phyloP scores from a whole-genome alignment of 2,329 filamentous ascomycete genomes.

The Monilinia fructicola region DNA sequence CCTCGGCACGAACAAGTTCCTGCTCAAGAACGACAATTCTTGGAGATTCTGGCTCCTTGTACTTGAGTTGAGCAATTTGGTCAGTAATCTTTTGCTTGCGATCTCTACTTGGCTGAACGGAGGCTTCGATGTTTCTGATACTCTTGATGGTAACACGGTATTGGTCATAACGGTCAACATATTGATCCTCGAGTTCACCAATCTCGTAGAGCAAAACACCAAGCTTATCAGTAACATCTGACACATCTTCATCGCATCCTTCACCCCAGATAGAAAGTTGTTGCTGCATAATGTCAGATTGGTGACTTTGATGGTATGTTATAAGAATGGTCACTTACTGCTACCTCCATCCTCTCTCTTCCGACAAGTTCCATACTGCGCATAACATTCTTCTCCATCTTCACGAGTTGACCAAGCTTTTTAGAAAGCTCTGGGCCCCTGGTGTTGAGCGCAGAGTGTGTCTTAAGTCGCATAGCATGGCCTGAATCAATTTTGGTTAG shows the following conservation, averaged over 20 bases:
- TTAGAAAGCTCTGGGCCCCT: constrained; percentile 77
- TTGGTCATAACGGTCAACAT: constrained; percentile 98
- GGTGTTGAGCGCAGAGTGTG: constrained; percentile 65
- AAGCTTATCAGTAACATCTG: constrained; percentile 97
- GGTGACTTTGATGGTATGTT: background rate
- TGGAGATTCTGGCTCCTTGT: constrained; percentile 98
- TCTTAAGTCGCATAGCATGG: constrained; percentile 73
- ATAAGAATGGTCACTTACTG: constrained; percentile 60
- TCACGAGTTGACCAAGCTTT: constrained; percentile 96
- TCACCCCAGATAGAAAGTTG: constrained; percentile 99
- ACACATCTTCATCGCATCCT: constrained; percentile 92
- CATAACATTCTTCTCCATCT: constrained; percentile 99
- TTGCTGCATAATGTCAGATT: constrained; percentile 60
- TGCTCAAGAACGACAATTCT: constrained; percentile 98
- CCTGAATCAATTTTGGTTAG: constrained; percentile 62
- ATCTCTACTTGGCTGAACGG: constrained; percentile 95
- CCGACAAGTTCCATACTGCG: constrained; percentile 94
- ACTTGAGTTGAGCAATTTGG: constrained; percentile 97
- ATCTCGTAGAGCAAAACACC: constrained; percentile 92
- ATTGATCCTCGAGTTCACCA: constrained; percentile 93
- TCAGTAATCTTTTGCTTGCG: constrained; percentile 99
- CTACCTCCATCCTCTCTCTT: constrained; percentile 96
- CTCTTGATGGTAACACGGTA: constrained; percentile 99
- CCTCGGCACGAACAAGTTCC: constrained; percentile 96
- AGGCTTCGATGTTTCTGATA: constrained; percentile 98